phyloP scores from a whole-genome alignment of 177 flowering plant genomes.

The Vitis hybrid region DNA sequence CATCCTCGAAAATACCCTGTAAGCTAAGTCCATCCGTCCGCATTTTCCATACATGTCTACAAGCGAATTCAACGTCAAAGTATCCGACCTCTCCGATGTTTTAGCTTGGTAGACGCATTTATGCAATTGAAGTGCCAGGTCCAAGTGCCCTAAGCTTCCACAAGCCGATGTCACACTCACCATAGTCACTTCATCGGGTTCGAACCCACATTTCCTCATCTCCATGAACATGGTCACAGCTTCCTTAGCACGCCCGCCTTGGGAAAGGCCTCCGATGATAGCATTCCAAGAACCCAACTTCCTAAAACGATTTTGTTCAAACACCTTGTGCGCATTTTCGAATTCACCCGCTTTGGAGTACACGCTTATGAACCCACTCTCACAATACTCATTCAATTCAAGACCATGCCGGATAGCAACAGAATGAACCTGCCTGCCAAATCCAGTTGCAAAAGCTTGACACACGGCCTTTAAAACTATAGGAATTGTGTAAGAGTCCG shows the following conservation, averaged over 20 bases:
- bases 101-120: slow-evolving; percentile 55
- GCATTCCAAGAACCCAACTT: slow-evolving; percentile 89
- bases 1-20: slow-evolving; percentile 48
- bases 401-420: slow-evolving; percentile 41
- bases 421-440: slow-evolving; percentile 49
- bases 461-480: slow-evolving; percentile 48
- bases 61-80: slow-evolving; percentile 61
- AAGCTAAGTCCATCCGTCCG: slow-evolving; percentile 71
- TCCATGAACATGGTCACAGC: slow-evolving; percentile 49
- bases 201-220: slow-evolving; percentile 47
- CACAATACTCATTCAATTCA: slow-evolving; percentile 46
- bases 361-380: slow-evolving; percentile 60
- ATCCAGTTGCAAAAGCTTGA: slow-evolving; percentile 24
- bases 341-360: slow-evolving; percentile 55
- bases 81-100: slow-evolving; percentile 32
- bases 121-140: slow-evolving; percentile 63
- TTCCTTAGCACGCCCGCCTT: slow-evolving; percentile 52
- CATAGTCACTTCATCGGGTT: slow-evolving; percentile 70
- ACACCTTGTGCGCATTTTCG: slow-evolving; percentile 50
- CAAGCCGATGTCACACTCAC: slow-evolving; percentile 68
- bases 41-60: slow-evolving; percentile 83
- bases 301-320: slow-evolving; percentile 54
- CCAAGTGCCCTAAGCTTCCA: slow-evolving; percentile 62
- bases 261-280: slow-evolving; percentile 59
- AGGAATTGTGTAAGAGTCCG: slow-evolving; percentile 66